phyloP scores from a whole-genome alignment of 2,329 filamentous ascomycete species.

The Zymoseptoria ardabiliae region DNA sequence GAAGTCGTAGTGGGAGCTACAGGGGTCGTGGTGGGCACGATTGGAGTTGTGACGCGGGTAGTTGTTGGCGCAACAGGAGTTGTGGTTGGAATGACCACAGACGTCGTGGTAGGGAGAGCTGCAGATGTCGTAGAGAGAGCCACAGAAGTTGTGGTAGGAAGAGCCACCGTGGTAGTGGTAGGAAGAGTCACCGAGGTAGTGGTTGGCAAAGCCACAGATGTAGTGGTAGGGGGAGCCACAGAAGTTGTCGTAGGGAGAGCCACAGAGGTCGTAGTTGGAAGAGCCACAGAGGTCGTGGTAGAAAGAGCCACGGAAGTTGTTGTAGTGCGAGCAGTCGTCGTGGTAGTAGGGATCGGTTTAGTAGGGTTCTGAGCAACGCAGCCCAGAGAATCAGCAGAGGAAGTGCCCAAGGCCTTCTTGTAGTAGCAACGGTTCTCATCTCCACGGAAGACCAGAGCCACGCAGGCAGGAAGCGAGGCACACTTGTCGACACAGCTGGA shows the following conservation, averaged over 20 bases:
- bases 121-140: no score
- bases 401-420: neutral
- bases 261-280: neutral
- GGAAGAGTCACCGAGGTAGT: neutral
- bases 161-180: no score
- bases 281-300: neutral
- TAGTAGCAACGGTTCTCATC: conserved; percentile 14
- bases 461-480: conserved; percentile 10
- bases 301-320: neutral
- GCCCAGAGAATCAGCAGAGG: neutral
- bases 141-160: neutral
- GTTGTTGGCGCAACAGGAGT: neutral
- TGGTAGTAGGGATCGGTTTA: neutral
- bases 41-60: neutral
- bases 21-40: neutral
- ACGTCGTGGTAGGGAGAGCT: no score
- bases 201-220: no score
- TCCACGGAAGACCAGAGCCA: conserved; percentile 14
- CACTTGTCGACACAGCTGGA: conserved; percentile 17
- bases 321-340: neutral
- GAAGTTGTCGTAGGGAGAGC: neutral
- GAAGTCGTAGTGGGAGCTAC: neutral
- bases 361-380: neutral
- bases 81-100: neutral
- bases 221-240: neutral